Evolutionary conservation across 768 basidiomycete genomes (phyloP), one percentile per base, ranked within the genome.

Genomic region (Lactarius tabidus): DNA sequence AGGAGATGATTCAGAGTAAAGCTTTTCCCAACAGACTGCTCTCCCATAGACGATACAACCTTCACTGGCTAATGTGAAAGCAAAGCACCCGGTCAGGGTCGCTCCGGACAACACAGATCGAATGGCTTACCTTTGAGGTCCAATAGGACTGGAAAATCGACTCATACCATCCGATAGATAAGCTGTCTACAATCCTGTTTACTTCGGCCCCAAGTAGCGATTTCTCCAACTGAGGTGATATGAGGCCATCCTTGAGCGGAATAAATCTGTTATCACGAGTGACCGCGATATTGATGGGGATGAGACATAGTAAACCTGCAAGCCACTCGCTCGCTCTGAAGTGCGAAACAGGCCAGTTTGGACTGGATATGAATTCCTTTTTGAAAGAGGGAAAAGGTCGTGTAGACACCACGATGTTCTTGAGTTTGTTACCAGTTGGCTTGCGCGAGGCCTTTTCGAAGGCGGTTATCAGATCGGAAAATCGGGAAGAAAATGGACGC

Each of bases 81-180:
- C 53, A 59, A 9, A 4, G 1, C 1, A 18, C 1, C 0, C 5
- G 6, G 15, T 54, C 26, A 33, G 28, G 36, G 58, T 35, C 62
- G 57, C 36, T 43, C 8, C 0, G 1, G 31, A 10, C 17, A 7
- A 33, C 26, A 10, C 20, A 20, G 5, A 28, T 54, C 6, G 8
- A 48, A 39, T 39, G 28, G 7, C 56, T 7, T 43, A 80, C 85
- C 79, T 83, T 86, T 29, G 75, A 75, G 0, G 83, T 81, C 81
- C 83, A 81, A 62, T 87, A 86, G 0, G n/a, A 45, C n/a, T n/a
- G 84, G 64, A 87, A 84, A 10, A 87, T 75, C 1, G 82, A 83
- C 67, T 87, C 85, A 33, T 86, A 86, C 86, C 86, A 87, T 1
- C 85, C 85, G 61, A 87, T 79, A 1, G 83, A 80, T 10, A 87